A percentile compares a stretch with the other conserved stretches of the same genome.
Evolutionary conservation across 2,329 filamentous ascomycete genomes (phyloP).

Genomic region (Hymenoscyphus scutula): DNA sequence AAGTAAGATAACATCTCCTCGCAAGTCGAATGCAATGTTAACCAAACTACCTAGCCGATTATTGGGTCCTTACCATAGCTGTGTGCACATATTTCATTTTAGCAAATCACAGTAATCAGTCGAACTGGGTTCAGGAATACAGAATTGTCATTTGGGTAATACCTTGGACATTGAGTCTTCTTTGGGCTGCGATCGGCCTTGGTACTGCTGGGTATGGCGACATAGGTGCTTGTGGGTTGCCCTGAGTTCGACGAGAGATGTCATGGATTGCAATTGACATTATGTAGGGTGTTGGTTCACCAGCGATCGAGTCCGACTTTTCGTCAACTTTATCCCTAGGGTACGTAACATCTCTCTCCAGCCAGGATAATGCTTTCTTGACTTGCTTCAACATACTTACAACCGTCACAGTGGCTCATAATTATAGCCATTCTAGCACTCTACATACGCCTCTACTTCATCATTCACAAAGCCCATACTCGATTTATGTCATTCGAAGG

Average conservation of each 20-base stretch:
- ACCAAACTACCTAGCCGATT: slow-evolving; percentile 38
- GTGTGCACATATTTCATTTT: slow-evolving; percentile 43
- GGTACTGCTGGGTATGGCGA: slow-evolving; percentile 36
- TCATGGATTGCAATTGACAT: not conserved
- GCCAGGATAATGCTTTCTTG: too few species aligned
- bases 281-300: slow-evolving; percentile 42
- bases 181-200: slow-evolving; percentile 39
- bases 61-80: slow-evolving; percentile 44
- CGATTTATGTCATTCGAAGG: slow-evolving; percentile 36
- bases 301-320: slow-evolving; percentile 39
- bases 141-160: slow-evolving; percentile 36
- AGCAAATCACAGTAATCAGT: slow-evolving; percentile 38
- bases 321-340: slow-evolving; percentile 43
- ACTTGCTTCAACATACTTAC: not conserved
- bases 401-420: slow-evolving; percentile 37
- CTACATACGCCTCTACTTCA: slow-evolving; percentile 41
- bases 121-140: slow-evolving; percentile 41
- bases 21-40: not conserved
- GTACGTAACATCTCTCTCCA: not conserved
- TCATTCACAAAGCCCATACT: slow-evolving; percentile 41
- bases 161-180: slow-evolving; percentile 39
- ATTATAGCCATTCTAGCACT: slow-evolving; percentile 40
- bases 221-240: slow-evolving; percentile 34
- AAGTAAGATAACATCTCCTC: slow-evolving; percentile 30
- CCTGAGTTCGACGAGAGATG: not conserved